Base-by-base conservation (phyloP, 257 asterid genomes). In the Ligustrum vulgare region DNA sequence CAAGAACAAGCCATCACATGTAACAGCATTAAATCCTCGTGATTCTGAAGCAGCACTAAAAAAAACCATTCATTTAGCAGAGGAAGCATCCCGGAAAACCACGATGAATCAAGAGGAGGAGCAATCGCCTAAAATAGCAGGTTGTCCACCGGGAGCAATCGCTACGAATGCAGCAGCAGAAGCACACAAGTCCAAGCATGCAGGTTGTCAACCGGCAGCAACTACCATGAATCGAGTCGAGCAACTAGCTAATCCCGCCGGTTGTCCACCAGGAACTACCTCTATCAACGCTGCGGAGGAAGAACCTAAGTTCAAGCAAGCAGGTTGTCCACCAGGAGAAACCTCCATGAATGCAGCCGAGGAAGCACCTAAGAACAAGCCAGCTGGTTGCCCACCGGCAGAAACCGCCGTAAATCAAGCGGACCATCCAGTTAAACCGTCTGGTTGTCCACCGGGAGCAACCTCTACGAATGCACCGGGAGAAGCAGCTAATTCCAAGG, bases 1-100 rank as follows among this genome's bases (percentile, higher is more conserved):
- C 33, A 76, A 32, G 49, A 58, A 37, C 70, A 73, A 58, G 64
- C 70, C 69, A 9, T 10, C 67, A 60, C 64, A 56, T 56, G 12
- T n/a, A 56, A 31, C 25, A 56, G 28, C 64, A 7, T 8, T 56
- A 56, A 56, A n/a, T 31, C 64, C 64, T 7, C 28, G 31, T 22
- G 64, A 56, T 5, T 56, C 64, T 56, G 13, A 56, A 56, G 31
- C 64, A 20, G 12, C 32, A 56, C 11, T 56, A 9, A 8, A 22
- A 56, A 7, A 32, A 56, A 20, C 32, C 64, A 56, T 56, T 23
- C 13, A 56, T 56, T 22, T 56, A 56, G 25, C 13, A 7, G 64
- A 56, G 32, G 64, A 56, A 56, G 13, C 28, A 56, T 56, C 31
- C 13, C 20, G 3, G 64, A 20, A 56, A 56, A n/a, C 12, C 11